Percentiles rank a stretch among this genome's conserved stretches.
These are phyloP conservation scores for Pythium sukuiense DNA, from an alignment of 352 stramenopile genomes.

Conservation along the genomic window DNA sequence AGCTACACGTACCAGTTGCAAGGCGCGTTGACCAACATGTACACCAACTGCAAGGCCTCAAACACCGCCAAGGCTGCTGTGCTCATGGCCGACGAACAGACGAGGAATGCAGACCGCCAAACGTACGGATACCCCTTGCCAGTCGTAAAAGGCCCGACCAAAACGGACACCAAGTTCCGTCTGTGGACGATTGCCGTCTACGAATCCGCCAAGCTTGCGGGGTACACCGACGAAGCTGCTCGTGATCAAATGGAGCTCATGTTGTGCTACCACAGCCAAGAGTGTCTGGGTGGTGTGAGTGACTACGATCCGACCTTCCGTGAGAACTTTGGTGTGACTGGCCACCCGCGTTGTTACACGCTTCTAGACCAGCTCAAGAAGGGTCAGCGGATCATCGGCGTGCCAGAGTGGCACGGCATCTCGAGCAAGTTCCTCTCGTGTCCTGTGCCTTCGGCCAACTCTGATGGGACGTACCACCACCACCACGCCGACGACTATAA, in stretches of 20 bases:
- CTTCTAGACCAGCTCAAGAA: constrained; percentile 35
- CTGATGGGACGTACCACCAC: background rate
- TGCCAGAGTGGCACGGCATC: constrained; percentile 40
- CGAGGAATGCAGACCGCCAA: background rate
- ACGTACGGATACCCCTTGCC: background rate
- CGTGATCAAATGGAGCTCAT: constrained; percentile 57
- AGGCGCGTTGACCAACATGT: constrained; percentile 48
- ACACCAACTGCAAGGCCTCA: constrained; percentile 40
- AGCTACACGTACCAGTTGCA: constrained; percentile 64
- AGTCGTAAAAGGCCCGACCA: constrained; percentile 23
- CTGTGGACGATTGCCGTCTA: constrained; percentile 51
- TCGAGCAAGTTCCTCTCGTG: constrained; percentile 25
- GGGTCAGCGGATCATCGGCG: constrained; percentile 44
- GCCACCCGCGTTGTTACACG: constrained; percentile 51
- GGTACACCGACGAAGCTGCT: constrained; percentile 39
- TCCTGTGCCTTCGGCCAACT: background rate
- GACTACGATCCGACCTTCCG: constrained; percentile 51
- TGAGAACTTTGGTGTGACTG: constrained; percentile 45
- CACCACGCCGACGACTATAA: constrained; percentile 6
- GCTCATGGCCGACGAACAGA: constrained; percentile 8
- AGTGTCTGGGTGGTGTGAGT: constrained; percentile 46
- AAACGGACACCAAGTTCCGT: constrained; percentile 32
- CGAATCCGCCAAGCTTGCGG: constrained; percentile 43
- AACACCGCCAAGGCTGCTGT: constrained; percentile 30
- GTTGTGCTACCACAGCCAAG: constrained; percentile 47